Conservation (phyloP, 352 stramenopile species). For the Aphanomyces stellatus region DNA sequence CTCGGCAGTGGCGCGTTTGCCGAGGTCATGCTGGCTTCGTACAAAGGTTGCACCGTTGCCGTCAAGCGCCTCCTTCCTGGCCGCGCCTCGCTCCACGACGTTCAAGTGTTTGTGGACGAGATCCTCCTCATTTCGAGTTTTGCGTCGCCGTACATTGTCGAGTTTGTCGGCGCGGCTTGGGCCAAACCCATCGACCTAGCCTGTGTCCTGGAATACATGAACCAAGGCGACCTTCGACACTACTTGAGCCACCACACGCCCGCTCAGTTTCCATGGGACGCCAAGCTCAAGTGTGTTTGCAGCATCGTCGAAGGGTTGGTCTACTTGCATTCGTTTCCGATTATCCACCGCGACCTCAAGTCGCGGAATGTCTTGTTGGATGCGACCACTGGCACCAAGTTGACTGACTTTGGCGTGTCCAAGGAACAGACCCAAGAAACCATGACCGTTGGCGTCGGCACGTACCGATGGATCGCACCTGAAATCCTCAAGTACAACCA, state of each 20-base stretch:
- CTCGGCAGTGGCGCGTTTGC: slow-evolving; percentile 6
- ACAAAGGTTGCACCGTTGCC: neutral
- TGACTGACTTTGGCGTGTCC: slow-evolving; percentile 41
- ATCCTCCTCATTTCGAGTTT: slow-evolving; percentile 41
- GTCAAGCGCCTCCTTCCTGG: slow-evolving; percentile 10
- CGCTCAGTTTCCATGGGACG: neutral
- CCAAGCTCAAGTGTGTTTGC: slow-evolving; percentile 27
- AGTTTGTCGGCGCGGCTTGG: slow-evolving; percentile 45
- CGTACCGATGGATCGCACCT: slow-evolving; percentile 16
- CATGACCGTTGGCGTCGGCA: slow-evolving; percentile 19
- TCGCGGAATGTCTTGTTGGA: slow-evolving; percentile 40
- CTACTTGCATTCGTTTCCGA: slow-evolving; percentile 35
- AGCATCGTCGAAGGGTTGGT: slow-evolving; percentile 33
- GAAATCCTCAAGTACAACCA: slow-evolving; percentile 20
- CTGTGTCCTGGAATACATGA: slow-evolving; percentile 42
- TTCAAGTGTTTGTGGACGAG: slow-evolving; percentile 46
- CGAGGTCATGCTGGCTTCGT: neutral
- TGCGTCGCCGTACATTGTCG: slow-evolving; percentile 44
- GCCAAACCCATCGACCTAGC: slow-evolving; percentile 35
- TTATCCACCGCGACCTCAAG: slow-evolving; percentile 39
- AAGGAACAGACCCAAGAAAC: slow-evolving; percentile 25
- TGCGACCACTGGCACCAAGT: slow-evolving; percentile 25
- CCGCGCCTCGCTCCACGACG: neutral
- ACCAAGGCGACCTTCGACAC: slow-evolving; percentile 36
- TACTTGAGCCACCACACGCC: slow-evolving; percentile 28